A percentile compares a stretch with the other conserved stretches of the same genome.
Conservation (phyloP, 768 basidiomycete genomes). For the Calocera cornea region DNA sequence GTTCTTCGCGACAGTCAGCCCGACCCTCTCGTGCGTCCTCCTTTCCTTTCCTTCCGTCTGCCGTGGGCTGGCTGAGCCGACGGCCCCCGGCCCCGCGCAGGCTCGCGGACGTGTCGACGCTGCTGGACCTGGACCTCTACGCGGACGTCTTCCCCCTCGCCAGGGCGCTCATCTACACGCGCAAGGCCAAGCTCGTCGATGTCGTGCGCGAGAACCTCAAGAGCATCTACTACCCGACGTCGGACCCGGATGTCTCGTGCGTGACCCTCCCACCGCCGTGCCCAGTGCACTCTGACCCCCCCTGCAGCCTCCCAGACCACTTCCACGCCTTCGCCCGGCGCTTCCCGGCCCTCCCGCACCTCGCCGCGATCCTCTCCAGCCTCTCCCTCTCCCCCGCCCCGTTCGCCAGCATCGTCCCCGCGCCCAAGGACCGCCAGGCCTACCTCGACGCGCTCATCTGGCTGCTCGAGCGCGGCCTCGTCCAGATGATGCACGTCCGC, state of each 20-base stretch:
- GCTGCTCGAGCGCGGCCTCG: conserved; percentile 78
- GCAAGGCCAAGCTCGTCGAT: conserved; percentile 81
- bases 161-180: conserved; percentile 79
- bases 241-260: conserved; percentile 48
- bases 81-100: conserved; percentile 32
- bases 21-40: conserved; percentile 66
- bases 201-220: conserved; percentile 64
- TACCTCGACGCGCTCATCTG: conserved; percentile 79
- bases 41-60: not conserved
- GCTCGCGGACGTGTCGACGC: conserved; percentile 61
- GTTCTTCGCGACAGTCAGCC: conserved; percentile 59
- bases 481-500: conserved; percentile 72
- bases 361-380: conserved; percentile 58
- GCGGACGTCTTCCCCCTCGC: conserved; percentile 80
- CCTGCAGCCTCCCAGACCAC: conserved; percentile 44
- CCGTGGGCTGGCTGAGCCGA: not conserved
- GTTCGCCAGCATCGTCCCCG: conserved; percentile 64
- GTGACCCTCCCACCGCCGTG: conserved; percentile 21
- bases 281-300: conserved; percentile 7
- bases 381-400: conserved; percentile 54
- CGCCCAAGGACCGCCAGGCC: conserved; percentile 49
- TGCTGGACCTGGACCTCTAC: conserved; percentile 73
- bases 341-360: conserved; percentile 42
- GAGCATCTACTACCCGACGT: conserved; percentile 66
- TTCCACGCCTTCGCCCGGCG: conserved; percentile 40